Evolutionary conservation across 2,329 filamentous ascomycete species (phyloP), one percentile per base, ranked within the genome.

Genomic region (Lasiodiplodia sp.): DNA sequence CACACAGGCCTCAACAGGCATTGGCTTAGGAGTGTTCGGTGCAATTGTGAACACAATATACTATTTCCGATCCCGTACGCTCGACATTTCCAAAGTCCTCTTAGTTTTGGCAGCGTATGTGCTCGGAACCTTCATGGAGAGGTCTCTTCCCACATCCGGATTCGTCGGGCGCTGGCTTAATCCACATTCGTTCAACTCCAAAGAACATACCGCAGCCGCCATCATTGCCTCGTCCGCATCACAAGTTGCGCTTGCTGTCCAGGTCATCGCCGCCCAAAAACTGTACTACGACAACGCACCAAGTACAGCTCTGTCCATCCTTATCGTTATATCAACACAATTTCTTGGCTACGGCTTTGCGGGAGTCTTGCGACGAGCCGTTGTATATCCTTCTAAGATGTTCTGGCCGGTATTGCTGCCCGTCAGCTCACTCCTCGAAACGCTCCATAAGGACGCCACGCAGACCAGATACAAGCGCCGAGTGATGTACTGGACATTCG

Each of bases 11-110:
- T 28, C 4, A 4, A 31, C 25, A 51, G 56, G 66, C 5, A 38
- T 68, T 18, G 40, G 25, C 7, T 34, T 68, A 14, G 56, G 21
- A 16, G 16, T 62, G 2, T 53, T 60, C 8, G 47, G 56, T 10
- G 44, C 56, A 31, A 62, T 31, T 11, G 47, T 62, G 6, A 49
- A 62, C 7, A 68, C 56, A 40, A 84, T 85, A 67, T 85, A 80
- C 71, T 80, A 81, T 63, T 85, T 85, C 77, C 84, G 84, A 71
- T 83, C 83, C 2, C 83, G 84, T 71, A 77, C 76, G 4, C 79
- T 85, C 58, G 78, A 71, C 31, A 80, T 85, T 11, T 82, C 80
- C 1, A 74, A 78, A 18, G 80, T 84, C 23, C 84, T 85, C 72
- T 68, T 85, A 66, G 78, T 79, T 3, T 80, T 85, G 34, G 77